Evolutionary conservation across 2,329 filamentous ascomycete species (phyloP), one percentile per base, ranked within the genome.

Genomic region (Emmonsiellopsis sp.): DNA sequence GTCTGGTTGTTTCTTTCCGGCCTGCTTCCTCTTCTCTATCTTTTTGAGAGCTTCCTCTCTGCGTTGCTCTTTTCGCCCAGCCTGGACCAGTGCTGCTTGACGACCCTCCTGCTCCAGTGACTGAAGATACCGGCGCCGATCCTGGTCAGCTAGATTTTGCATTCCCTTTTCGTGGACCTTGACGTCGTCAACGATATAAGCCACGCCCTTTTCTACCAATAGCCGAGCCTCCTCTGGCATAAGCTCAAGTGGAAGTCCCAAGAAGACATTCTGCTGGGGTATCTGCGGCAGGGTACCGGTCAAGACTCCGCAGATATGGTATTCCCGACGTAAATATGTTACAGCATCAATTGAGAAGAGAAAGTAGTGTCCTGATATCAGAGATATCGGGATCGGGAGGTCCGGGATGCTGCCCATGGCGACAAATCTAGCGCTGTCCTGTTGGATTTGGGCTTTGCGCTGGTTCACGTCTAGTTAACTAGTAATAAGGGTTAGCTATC

Each of bases 231-330:
- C 93, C 72, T 97, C 93, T 1, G 89, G 85, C 75, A 93, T 88
- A 44, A 98, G 77, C 74, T 96, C 87, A 30, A 97, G 74, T 2
- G 93, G 93, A 49, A 97, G 74, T 45, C 91, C 89, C 55, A 92
- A 80, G 67, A 97, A 97, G 54, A 95, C 81, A 72, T 95, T 97
- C 72, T 98, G 93, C 62, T 94, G 92, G 5, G 91, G 90, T 54
- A 89, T 85, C 71, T 97, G 91, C 1, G 93, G 92, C 32, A 95
- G 83, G 7, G 88, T 91, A 54, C 93, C 93, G 55, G 88, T 84
- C 53, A 95, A 78, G 34, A 93, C 86, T 58, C 90, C 90, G 65
- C 87, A 91, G 63, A 95, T 89, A 67, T 89, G 84, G 73, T 95
- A 81, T 62, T 83, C 77, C 57, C 87, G 83, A 60, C 93, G 87